These are phyloP conservation scores for Acrocalymma vagum DNA, from an alignment of 2,329 filamentous ascomycete genomes.

Conservation along the genomic window DNA sequence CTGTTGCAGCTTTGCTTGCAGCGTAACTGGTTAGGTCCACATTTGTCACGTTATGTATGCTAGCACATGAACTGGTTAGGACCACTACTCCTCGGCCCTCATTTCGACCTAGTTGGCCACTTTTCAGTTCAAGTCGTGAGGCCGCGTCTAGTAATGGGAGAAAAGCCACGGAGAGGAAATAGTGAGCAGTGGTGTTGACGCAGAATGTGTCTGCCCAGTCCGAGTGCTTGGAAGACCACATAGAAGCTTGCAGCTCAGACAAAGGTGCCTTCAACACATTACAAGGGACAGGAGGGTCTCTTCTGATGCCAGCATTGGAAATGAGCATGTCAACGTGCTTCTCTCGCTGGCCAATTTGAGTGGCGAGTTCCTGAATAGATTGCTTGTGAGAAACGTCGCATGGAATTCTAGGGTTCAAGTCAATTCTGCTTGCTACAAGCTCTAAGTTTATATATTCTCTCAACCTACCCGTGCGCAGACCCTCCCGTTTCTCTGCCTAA, in stretches of 20 bases:
- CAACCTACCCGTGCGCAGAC: not conserved
- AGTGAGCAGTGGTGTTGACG: constrained; percentile 60
- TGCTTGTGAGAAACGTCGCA: constrained; percentile 54
- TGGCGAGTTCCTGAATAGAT: constrained; percentile 46
- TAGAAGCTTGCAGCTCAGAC: constrained; percentile 54
- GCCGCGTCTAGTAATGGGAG: constrained; percentile 56
- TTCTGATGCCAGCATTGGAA: constrained; percentile 60
- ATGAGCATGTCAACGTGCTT: constrained; percentile 57
- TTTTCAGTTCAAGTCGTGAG: no score
- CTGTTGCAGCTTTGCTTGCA: constrained; percentile 61
- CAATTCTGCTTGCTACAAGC: no score
- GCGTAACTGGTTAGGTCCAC: constrained; percentile 63
- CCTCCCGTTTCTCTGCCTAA: not conserved
- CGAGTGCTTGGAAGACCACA: constrained; percentile 55
- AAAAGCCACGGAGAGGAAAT: constrained; percentile 58
- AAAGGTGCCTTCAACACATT: constrained; percentile 55
- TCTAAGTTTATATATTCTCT: no score
- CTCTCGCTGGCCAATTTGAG: constrained; percentile 45
- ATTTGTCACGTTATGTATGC: constrained; percentile 63
- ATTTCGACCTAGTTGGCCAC: constrained; percentile 48
- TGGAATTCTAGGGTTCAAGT: no score
- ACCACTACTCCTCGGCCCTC: constrained; percentile 58
- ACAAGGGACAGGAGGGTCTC: constrained; percentile 55
- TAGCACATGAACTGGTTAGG: constrained; percentile 61
- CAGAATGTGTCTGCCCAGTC: constrained; percentile 59